These are phyloP conservation scores for Alternaria gaisen DNA, from an alignment of 2,329 filamentous ascomycete genomes.

Conservation along the genomic window DNA sequence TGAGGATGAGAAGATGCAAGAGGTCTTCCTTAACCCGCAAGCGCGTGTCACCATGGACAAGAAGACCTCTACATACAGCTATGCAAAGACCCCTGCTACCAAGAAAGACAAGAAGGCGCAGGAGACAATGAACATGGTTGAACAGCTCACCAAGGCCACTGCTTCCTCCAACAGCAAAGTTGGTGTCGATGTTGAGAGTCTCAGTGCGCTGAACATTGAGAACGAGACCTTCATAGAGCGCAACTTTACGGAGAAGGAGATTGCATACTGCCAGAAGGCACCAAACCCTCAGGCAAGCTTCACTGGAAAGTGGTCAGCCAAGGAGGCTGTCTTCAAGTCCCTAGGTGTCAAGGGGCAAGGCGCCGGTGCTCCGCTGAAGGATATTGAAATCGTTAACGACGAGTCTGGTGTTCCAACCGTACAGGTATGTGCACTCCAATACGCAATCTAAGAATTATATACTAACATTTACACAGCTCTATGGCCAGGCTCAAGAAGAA, in stretches of 20 bases:
- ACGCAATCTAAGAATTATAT: not conserved
- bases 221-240: slow-evolving; percentile 94
- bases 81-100: slow-evolving; percentile 67
- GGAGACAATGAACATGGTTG: slow-evolving; percentile 77
- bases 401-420: slow-evolving; percentile 85
- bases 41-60: slow-evolving; percentile 86
- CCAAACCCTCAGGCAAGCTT: slow-evolving; percentile 87
- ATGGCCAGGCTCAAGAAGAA: slow-evolving; percentile 82
- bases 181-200: slow-evolving; percentile 92
- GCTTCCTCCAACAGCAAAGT: slow-evolving; percentile 73
- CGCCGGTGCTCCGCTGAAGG: slow-evolving; percentile 86
- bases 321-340: slow-evolving; percentile 98
- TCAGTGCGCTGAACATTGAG: slow-evolving; percentile 86
- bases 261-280: slow-evolving; percentile 83
- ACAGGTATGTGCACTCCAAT: slow-evolving; percentile 68
- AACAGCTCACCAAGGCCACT: slow-evolving; percentile 75
- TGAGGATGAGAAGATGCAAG: slow-evolving; percentile 82
- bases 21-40: slow-evolving; percentile 92
- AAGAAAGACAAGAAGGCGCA: slow-evolving; percentile 67
- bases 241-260: slow-evolving; percentile 89
- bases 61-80: slow-evolving; percentile 83
- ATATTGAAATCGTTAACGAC: slow-evolving; percentile 90
- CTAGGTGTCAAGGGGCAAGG: slow-evolving; percentile 87
- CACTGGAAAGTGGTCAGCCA: slow-evolving; percentile 94
- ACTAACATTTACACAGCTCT: slow-evolving; percentile 67